A percentile compares a stretch with the other conserved stretches of the same genome.
phyloP scores from a whole-genome alignment of 2,329 filamentous ascomycete genomes.

The Monosporascus sp. region DNA sequence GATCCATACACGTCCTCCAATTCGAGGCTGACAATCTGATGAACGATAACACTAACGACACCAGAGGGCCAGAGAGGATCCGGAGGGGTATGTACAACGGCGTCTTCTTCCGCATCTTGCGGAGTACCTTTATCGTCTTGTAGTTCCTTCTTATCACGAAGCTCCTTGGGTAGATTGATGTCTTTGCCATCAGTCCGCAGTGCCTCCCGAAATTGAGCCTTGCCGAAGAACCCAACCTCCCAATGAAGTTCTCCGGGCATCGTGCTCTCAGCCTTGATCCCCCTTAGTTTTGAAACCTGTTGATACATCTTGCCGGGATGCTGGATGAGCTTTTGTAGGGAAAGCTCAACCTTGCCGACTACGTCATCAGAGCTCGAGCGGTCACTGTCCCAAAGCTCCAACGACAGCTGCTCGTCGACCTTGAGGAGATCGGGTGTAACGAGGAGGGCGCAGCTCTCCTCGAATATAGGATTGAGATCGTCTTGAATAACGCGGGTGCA shows the following conservation, averaged over 20 bases:
- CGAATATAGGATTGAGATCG: conserved; percentile 87
- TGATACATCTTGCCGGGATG: conserved; percentile 91
- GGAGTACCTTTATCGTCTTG: conserved; percentile 84
- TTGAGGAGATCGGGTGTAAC: conserved; percentile 89
- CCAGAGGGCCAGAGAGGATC: conserved; percentile 96
- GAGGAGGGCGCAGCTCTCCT: conserved; percentile 78
- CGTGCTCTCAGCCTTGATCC: conserved; percentile 73
- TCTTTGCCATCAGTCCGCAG: conserved; percentile 85
- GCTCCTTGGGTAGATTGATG: conserved; percentile 64
- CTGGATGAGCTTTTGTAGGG: conserved; percentile 91
- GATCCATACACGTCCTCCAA: conserved; percentile 88
- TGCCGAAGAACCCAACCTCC: conserved; percentile 94
- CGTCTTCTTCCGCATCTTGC: conserved; percentile 70
- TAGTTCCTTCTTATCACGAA: conserved; percentile 69
- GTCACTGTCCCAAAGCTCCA: conserved; percentile 96
- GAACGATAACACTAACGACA: conserved; percentile 77
- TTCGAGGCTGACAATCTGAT: conserved; percentile 93
- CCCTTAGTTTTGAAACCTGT: conserved; percentile 75
- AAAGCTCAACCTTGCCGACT: conserved; percentile 89
- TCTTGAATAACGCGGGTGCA: conserved; percentile 95
- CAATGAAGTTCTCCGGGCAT: conserved; percentile 95
- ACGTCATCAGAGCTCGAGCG: conserved; percentile 89
- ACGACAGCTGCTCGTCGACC: conserved; percentile 84
- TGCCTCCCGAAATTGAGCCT: conserved; percentile 79
- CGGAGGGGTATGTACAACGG: conserved; percentile 82